Conservation (phyloP, 2,329 filamentous ascomycete genomes). For the Pleurostoma richardsiae region DNA sequence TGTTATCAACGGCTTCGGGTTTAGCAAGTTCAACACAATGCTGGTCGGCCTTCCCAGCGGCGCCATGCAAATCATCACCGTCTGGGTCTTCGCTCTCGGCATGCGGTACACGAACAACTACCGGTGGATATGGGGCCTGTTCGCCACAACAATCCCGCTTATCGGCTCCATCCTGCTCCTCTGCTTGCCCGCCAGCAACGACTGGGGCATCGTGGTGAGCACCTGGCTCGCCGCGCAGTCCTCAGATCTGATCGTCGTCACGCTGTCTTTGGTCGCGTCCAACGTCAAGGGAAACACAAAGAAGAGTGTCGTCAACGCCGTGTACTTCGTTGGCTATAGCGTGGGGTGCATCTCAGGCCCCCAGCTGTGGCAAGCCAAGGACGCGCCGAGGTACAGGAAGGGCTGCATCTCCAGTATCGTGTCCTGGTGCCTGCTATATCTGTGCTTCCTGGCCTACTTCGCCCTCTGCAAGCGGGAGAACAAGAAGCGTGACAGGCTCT, state of each 20-base stretch:
- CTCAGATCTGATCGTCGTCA: slow-evolving; percentile 10
- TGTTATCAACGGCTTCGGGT: slow-evolving; percentile 12
- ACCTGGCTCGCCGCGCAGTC: slow-evolving; percentile 17
- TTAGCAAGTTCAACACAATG: slow-evolving; percentile 8
- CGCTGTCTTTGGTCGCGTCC: slow-evolving; percentile 15
- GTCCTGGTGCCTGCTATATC: too few relatives aligned
- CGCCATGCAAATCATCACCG: slow-evolving; percentile 2
- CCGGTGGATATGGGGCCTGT: slow-evolving; percentile 11
- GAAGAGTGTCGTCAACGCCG: slow-evolving; percentile 15
- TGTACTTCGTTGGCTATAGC: slow-evolving; percentile 19
- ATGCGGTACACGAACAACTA: slow-evolving; percentile 1
- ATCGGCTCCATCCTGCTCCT: slow-evolving; percentile 9
- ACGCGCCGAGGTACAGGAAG: slow-evolving; percentile 14
- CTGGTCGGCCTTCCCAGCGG: slow-evolving; percentile 7
- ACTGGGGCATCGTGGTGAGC: slow-evolving; percentile 16
- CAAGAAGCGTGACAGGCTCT: too few relatives aligned
- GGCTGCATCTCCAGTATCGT: slow-evolving; percentile 8
- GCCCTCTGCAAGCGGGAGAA: too few relatives aligned
- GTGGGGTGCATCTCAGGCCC: slow-evolving; percentile 17
- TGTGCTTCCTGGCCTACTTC: too few relatives aligned
- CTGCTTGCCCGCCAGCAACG: slow-evolving; percentile 7
- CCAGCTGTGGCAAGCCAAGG: slow-evolving; percentile 13
- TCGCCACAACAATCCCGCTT: slow-evolving; percentile 8
- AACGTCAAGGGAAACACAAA: slow-evolving; percentile 24
- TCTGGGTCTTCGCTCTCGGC: slow-evolving; percentile 1